Evolutionary conservation across 2,329 filamentous ascomycete genomes (phyloP), one percentile per base, ranked within the genome.

Genomic region (Fusarium sp.): DNA sequence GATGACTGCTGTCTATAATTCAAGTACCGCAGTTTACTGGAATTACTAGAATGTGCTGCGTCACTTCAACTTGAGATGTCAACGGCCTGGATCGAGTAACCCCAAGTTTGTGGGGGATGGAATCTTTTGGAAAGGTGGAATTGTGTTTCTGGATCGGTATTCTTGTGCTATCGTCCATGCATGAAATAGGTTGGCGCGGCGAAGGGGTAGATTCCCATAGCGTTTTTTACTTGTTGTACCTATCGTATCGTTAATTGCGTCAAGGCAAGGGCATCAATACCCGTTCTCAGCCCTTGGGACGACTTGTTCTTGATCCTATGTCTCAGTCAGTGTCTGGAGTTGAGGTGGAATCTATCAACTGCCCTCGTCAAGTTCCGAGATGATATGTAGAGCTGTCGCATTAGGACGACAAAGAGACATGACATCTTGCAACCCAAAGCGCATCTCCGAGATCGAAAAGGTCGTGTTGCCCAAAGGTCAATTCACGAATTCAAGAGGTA

Each of bases 131-230:
- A 68, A 70, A 72, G 54, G 59, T 45, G 48, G 54, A 56, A 67
- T 42, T 59, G 65, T 74, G 30, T 62, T 60, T 70, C 73, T 75
- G 56, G 51, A 44, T 70, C 41, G 57, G 30, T 48, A 45, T 67
- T 47, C 22, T 75, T 66, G 28, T 62, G 36, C 69, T 64, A 41
- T 64, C 45, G 54, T 74, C 62, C 54, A 74, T 75, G 72, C 69
- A 74, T 76, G 62, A 63, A 64, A 65, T 74, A 38, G 73, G 66
- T 62, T 70, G 64, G 75, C 72, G 72, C 59, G 70, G 76, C 74
- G 75, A 78, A 75, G 66, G 72, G 75, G 66, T 67, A 68, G 65
- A 70, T 74, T 70, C 70, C 69, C 67, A 78, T 74, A 71, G 71
- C 75, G 72, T 78, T 74, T 58, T 66, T 69, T 41, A 65, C 50